A percentile compares a stretch with the other conserved stretches of the same genome.
phyloP scores from a whole-genome alignment of 164 flowering plant species.

The Nymphaea thermarum region DNA sequence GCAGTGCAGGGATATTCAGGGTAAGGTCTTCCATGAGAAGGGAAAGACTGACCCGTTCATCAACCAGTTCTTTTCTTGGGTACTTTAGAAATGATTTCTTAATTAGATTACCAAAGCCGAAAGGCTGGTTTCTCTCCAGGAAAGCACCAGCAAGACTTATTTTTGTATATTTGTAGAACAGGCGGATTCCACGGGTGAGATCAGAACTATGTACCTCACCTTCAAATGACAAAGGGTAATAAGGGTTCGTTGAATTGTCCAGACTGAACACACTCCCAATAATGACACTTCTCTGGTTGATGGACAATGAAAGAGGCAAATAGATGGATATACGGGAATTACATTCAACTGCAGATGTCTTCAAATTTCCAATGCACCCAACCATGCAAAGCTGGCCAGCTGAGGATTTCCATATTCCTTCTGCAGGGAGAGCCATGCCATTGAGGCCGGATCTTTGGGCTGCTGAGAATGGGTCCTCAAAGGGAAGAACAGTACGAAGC shows the following conservation, averaged over 20 bases:
- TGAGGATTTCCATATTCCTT: constrained; percentile 78
- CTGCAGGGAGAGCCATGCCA: constrained; percentile 62
- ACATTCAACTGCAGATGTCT: constrained; percentile 28
- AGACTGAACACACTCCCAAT: constrained; percentile 54
- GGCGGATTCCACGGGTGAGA: constrained; percentile 12
- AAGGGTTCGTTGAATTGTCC: constrained; percentile 14
- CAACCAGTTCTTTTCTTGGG: constrained; percentile 43
- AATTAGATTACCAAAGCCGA: constrained; percentile 37
- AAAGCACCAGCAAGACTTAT: constrained; percentile 36
- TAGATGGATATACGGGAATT: constrained; percentile 57
- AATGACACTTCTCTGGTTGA: constrained; percentile 57
- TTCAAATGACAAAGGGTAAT: constrained; percentile 58
- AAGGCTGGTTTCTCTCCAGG: constrained; percentile 51
- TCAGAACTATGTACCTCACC: constrained; percentile 35
- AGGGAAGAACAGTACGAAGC: constrained; percentile 46
- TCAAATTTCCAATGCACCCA: constrained; percentile 47
- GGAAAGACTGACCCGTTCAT: constrained; percentile 31
- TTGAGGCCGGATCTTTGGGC: constrained; percentile 41
- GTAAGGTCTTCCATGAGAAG: constrained; percentile 70
- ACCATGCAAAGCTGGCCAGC: constrained; percentile 91
- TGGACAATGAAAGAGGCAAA: constrained; percentile 52
- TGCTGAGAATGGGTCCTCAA: constrained; percentile 27
- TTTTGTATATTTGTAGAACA: constrained; percentile 54
- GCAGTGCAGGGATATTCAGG: constrained; percentile 35
- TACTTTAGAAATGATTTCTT: constrained; percentile 58